Conservation (phyloP, 1,284 basidiomycete species). For the Cerrena zonata region DNA sequence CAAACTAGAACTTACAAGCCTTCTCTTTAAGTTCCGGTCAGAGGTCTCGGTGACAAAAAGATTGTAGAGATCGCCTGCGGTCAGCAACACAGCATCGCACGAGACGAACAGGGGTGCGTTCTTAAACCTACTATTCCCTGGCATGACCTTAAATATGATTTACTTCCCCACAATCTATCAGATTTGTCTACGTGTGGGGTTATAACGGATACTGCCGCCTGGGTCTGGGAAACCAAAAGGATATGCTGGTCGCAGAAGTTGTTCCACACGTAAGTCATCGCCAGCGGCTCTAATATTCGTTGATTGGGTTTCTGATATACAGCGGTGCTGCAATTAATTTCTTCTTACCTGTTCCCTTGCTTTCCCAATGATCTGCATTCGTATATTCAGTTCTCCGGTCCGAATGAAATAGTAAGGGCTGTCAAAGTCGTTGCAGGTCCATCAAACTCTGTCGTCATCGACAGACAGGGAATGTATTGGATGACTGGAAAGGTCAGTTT, state of each 20-base stretch:
- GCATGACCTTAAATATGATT: not conserved
- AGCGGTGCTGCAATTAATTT: not conserved
- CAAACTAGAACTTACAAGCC: conserved; percentile 11
- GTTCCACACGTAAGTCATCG: conserved; percentile 64
- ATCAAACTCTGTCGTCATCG: conserved; percentile 77
- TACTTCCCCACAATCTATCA: conserved; percentile 21
- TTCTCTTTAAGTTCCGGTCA: conserved; percentile 53
- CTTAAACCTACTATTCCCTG: conserved; percentile 5
- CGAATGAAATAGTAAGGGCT: conserved; percentile 61
- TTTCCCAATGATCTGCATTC: not conserved
- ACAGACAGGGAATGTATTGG: conserved; percentile 78
- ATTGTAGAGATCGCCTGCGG: conserved; percentile 82
- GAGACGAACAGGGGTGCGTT: conserved; percentile 70
- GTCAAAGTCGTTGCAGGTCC: conserved; percentile 73
- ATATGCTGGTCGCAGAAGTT: conserved; percentile 68
- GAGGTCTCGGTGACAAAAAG: conserved; percentile 65
- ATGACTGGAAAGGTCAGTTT: conserved; percentile 70
- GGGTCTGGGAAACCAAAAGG: conserved; percentile 79
- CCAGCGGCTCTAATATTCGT: too few species aligned
- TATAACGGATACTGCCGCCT: conserved; percentile 79
- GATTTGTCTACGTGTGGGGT: conserved; percentile 81
- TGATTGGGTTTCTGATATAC: too few species aligned
- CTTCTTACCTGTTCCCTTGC: too few species aligned
- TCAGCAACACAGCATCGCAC: conserved; percentile 78
- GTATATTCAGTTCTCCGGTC: conserved; percentile 58